These are phyloP conservation scores for Juglanconis oblonga DNA, from an alignment of 2,329 filamentous ascomycete species.

Conservation along the genomic window DNA sequence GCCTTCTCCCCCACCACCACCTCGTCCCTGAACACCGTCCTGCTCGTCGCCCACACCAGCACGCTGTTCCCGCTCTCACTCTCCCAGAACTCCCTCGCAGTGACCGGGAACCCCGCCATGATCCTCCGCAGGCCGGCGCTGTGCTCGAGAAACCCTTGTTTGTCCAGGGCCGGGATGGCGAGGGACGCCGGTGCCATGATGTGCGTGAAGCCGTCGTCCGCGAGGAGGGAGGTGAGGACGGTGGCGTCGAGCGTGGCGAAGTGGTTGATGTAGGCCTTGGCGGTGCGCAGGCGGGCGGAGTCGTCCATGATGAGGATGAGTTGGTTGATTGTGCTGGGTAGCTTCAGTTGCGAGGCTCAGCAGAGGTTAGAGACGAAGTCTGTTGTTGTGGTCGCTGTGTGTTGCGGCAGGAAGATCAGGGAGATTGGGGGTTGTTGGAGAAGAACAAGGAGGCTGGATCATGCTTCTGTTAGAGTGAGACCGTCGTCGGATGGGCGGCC, in stretches of 20 bases:
- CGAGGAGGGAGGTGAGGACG: slow-evolving; percentile 1
- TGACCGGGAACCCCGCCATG: slow-evolving; percentile 7
- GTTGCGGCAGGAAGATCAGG: too few species aligned
- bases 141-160: slow-evolving; percentile 1
- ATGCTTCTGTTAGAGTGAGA: too few species aligned
- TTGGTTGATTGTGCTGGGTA: background rate
- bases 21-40: slow-evolving; percentile 1
- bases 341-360: too few species aligned
- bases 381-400: too few species aligned
- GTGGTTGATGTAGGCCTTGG: slow-evolving; percentile 6
- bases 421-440: too few species aligned
- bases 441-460: too few species aligned
- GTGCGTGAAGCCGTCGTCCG: slow-evolving; percentile 3
- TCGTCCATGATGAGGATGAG: background rate
- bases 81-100: slow-evolving; percentile 3
- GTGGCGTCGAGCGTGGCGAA: slow-evolving; percentile 2
- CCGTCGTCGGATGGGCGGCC: too few species aligned
- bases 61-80: slow-evolving; percentile 15
- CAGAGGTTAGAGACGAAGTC: too few species aligned
- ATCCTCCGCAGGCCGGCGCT: background rate
- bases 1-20: background rate
- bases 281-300: slow-evolving; percentile 9
- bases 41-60: slow-evolving; percentile 12
- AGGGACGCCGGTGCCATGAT: slow-evolving; percentile 7
- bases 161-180: background rate